These are phyloP conservation scores for Aspergillus ochraceus DNA, from an alignment of 2,329 filamentous ascomycete genomes.

Conservation along the genomic window DNA sequence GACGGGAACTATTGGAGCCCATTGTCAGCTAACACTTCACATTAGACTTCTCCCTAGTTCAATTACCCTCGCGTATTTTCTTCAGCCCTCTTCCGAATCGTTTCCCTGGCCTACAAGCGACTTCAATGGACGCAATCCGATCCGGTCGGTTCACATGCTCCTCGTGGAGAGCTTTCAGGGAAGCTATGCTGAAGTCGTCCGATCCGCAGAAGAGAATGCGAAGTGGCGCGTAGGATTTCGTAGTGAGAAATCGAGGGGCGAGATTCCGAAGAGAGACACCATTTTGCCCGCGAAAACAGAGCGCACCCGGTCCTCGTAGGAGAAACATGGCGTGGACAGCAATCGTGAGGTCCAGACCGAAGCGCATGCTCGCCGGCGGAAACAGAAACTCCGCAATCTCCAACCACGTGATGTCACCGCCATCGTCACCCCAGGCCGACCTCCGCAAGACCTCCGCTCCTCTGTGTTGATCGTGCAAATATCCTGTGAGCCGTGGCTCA, in stretches of 20 bases:
- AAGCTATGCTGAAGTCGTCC: constrained; percentile 82
- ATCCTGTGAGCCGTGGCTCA: constrained; percentile 16
- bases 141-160: constrained; percentile 56
- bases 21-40: constrained; percentile 4
- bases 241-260: constrained; percentile 27
- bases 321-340: constrained; percentile 25
- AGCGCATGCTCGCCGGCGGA: constrained; percentile 8
- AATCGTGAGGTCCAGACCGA: background rate
- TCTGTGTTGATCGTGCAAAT: constrained; percentile 7
- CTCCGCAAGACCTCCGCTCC: constrained; percentile 4
- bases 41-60: background rate
- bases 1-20: constrained; percentile 65
- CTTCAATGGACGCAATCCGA: constrained; percentile 75
- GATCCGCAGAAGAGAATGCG: constrained; percentile 92
- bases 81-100: constrained; percentile 73
- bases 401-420: constrained; percentile 36
- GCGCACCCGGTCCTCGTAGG: constrained; percentile 19
- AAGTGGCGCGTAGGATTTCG: constrained; percentile 56
- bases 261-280: constrained; percentile 5
- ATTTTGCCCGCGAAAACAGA: constrained; percentile 24
- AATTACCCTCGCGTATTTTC: constrained; percentile 62
- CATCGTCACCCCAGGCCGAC: constrained; percentile 20
- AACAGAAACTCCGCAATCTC: constrained; percentile 14
- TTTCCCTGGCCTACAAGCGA: constrained; percentile 80
- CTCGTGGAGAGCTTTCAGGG: constrained; percentile 66